Percentiles rank a stretch among this genome's conserved stretches.
Conservation (phyloP, 2,329 filamentous ascomycete genomes). For the Zasmidium citrigriseum region DNA sequence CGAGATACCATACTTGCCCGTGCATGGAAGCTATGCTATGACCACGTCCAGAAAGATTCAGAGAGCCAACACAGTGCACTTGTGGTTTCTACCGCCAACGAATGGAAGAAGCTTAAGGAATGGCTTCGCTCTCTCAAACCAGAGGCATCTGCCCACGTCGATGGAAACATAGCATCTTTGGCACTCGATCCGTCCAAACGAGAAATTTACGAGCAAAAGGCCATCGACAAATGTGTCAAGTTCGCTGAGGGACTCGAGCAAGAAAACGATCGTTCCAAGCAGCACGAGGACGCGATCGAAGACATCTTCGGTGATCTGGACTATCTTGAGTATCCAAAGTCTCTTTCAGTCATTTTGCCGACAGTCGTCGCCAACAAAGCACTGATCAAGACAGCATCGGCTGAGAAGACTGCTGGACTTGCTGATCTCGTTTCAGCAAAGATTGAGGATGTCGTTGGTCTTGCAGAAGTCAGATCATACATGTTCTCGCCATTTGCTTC, state of each 20-base stretch:
- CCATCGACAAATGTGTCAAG: slow-evolving; percentile 24
- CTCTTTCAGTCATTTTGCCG: slow-evolving; percentile 40
- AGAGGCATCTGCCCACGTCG: slow-evolving; percentile 14
- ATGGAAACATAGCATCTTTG: slow-evolving; percentile 22
- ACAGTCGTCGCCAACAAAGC: slow-evolving; percentile 39
- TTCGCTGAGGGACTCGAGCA: slow-evolving; percentile 8
- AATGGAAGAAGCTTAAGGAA: slow-evolving; percentile 12
- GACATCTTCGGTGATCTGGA: slow-evolving; percentile 51
- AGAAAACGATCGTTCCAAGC: neutral
- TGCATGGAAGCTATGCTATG: slow-evolving; percentile 27
- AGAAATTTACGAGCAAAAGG: slow-evolving; percentile 26
- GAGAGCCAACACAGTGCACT: neutral
- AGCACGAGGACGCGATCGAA: slow-evolving; percentile 21
- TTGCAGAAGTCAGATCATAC: slow-evolving; percentile 33
- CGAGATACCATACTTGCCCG: slow-evolving; percentile 40
- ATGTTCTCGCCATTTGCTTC: slow-evolving; percentile 32
- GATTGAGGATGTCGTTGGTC: slow-evolving; percentile 18
- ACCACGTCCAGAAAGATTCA: slow-evolving; percentile 2
- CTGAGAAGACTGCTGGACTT: slow-evolving; percentile 14
- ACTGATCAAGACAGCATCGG: slow-evolving; percentile 25
- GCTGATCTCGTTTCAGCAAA: slow-evolving; percentile 11
- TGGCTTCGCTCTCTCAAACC: slow-evolving; percentile 2
- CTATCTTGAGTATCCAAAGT: slow-evolving; percentile 48
- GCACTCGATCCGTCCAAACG: slow-evolving; percentile 25
- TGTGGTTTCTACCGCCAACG: neutral